Percentiles rank a stretch among this genome's conserved stretches.
These are phyloP conservation scores for Penicillium cinerascens DNA, from an alignment of 495 filamentous ascomycete genomes.

Conservation along the genomic window DNA sequence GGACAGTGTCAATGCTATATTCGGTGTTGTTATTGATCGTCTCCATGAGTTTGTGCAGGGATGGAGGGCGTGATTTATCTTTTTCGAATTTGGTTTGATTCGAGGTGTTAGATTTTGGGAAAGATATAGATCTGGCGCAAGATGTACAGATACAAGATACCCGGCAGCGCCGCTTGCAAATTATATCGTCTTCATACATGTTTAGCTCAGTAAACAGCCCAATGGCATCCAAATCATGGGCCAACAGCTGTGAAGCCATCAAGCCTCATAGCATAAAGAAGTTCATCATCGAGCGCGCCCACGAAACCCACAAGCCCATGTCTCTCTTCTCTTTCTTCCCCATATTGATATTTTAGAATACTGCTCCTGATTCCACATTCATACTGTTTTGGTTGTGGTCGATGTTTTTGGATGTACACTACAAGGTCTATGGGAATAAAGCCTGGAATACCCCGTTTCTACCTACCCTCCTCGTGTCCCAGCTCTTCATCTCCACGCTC, in stretches of 20 bases:
- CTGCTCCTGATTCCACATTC: no score
- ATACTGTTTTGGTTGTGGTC: neutral
- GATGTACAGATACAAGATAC: slow-evolving; percentile 6
- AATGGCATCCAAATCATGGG: neutral
- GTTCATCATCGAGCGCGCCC: neutral
- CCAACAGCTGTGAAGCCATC: no score
- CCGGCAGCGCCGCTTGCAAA: neutral
- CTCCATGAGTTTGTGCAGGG: slow-evolving; percentile 92
- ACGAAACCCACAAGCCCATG: neutral
- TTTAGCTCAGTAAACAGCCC: neutral
- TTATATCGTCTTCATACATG: neutral
- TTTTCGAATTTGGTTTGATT: neutral
- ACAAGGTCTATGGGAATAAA: neutral
- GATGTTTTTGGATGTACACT: neutral
- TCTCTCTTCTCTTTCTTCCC: no score
- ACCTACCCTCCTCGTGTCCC: slow-evolving; percentile 5
- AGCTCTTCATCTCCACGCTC: slow-evolving; percentile 23
- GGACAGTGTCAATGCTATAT: slow-evolving; percentile 81
- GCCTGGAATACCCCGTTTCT: neutral
- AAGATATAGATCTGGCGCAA: neutral
- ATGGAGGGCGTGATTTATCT: slow-evolving; percentile 61
- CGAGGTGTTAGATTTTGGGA: neutral
- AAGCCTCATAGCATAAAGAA: no score
- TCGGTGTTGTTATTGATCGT: slow-evolving; percentile 90
- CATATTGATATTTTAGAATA: no score